Evolutionary conservation across 1,139 yeast genomes (phyloP).

Genomic region (Geotrichum bryndzae): DNA sequence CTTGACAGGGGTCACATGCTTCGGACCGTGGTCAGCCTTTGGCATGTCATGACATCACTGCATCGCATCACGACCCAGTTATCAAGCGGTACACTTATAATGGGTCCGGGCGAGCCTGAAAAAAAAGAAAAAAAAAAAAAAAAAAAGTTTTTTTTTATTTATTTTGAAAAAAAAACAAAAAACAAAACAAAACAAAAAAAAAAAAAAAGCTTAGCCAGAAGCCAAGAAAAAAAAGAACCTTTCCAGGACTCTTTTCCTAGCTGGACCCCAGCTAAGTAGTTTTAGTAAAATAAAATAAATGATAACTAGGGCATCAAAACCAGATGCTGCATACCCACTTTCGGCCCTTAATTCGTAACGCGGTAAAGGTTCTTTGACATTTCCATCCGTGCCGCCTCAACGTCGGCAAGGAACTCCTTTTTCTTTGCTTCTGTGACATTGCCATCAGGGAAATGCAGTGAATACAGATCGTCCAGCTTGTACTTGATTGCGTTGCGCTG

Average conservation of each 20-base stretch:
- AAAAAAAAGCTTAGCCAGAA: background rate
- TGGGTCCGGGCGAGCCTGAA: background rate
- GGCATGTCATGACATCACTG: background rate
- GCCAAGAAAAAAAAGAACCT: background rate
- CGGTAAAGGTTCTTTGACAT: slow-evolving; percentile 13
- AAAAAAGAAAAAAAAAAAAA: background rate
- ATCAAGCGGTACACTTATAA: background rate
- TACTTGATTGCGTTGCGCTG: slow-evolving; percentile 30
- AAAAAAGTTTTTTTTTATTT: no score
- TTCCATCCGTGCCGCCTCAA: slow-evolving; percentile 19
- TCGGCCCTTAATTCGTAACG: background rate
- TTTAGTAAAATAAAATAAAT: background rate
- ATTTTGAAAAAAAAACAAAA: background rate
- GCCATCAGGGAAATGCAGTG: slow-evolving; percentile 29
- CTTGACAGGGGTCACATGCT: no score
- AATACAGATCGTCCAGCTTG: slow-evolving; percentile 35
- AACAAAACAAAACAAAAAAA: background rate
- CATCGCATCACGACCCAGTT: background rate
- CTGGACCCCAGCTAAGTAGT: background rate
- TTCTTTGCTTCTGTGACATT: slow-evolving; percentile 25
- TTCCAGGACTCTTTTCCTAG: background rate
- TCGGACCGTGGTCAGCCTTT: no score
- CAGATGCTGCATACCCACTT: background rate
- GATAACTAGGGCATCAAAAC: background rate
- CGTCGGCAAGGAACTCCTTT: slow-evolving; percentile 22